A percentile compares a stretch with the other conserved stretches of the same genome.
Evolutionary conservation across 2,329 filamentous ascomycete species (phyloP).

Genomic region (Fulvia fulva): DNA sequence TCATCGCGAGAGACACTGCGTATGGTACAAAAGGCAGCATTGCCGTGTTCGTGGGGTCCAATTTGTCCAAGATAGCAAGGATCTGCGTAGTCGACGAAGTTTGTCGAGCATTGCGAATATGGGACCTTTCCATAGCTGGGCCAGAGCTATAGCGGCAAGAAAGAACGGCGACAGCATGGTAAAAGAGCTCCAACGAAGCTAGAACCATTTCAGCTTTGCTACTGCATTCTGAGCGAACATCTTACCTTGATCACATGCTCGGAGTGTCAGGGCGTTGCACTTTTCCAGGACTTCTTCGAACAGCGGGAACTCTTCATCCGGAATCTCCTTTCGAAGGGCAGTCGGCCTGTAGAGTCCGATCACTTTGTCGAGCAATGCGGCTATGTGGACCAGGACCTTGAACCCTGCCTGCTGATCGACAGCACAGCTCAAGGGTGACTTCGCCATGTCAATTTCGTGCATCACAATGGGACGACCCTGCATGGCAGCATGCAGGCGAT

Average conservation of each 20-base stretch:
- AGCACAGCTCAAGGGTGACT: neutral
- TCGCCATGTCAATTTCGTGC: constrained; percentile 12
- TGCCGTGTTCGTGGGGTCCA: neutral
- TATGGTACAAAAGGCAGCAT: constrained; percentile 10
- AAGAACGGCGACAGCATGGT: constrained; percentile 5
- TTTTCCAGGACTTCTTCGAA: constrained; percentile 11
- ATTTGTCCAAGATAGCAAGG: constrained; percentile 8
- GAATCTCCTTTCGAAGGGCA: neutral
- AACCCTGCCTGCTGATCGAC: constrained; percentile 3
- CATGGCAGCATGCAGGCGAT: constrained; percentile 10
- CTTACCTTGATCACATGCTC: neutral
- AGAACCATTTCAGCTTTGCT: neutral
- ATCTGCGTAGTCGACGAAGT: constrained; percentile 10
- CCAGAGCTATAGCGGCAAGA: constrained; percentile 4
- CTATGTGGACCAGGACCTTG: constrained; percentile 3
- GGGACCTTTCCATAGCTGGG: neutral
- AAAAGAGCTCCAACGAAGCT: constrained; percentile 9
- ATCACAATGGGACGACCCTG: constrained; percentile 12
- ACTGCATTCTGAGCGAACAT: neutral
- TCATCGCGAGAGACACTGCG: constrained; percentile 7
- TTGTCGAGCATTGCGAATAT: constrained; percentile 9
- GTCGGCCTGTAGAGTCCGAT: constrained; percentile 7
- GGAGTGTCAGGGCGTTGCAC: constrained; percentile 3
- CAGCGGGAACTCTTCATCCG: constrained; percentile 9
- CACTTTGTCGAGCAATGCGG: constrained; percentile 9